phyloP scores from a whole-genome alignment of 2,329 filamentous ascomycete species.

The Dothideomycetidae sp. region DNA sequence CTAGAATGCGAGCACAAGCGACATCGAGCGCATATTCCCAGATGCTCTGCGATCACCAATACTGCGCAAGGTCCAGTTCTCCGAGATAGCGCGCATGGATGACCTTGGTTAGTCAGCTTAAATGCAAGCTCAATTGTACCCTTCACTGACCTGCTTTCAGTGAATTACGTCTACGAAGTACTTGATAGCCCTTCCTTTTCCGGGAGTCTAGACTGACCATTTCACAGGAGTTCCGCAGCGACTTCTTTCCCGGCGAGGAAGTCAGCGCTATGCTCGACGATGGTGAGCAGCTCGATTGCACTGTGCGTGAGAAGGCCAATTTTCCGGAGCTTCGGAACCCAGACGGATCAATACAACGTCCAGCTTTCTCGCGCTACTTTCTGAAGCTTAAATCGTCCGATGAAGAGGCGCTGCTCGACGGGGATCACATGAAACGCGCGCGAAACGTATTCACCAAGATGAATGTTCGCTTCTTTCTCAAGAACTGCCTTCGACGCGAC shows the following conservation, averaged over 20 bases:
- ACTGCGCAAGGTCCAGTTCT: slow-evolving; percentile 80
- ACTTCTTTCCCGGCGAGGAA: slow-evolving; percentile 80
- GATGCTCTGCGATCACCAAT: slow-evolving; percentile 84
- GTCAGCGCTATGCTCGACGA: slow-evolving; percentile 59
- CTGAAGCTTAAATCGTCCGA: slow-evolving; percentile 53
- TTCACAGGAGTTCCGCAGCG: slow-evolving; percentile 57
- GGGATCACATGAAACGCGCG: slow-evolving; percentile 71
- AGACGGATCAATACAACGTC: slow-evolving; percentile 53
- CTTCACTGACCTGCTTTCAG: slow-evolving; percentile 15
- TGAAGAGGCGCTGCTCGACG: slow-evolving; percentile 65
- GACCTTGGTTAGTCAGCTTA: slow-evolving; percentile 45
- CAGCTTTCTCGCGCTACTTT: slow-evolving; percentile 64
- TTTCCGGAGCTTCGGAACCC: slow-evolving; percentile 46
- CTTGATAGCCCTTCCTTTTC: neutral
- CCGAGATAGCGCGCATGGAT: slow-evolving; percentile 77
- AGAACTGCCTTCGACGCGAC: slow-evolving; percentile 83
- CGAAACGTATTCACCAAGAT: slow-evolving; percentile 89
- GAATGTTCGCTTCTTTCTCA: slow-evolving; percentile 84
- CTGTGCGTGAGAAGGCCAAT: slow-evolving; percentile 72
- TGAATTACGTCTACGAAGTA: slow-evolving; percentile 48
- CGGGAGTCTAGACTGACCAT: slow-evolving; percentile 11
- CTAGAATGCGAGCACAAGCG: slow-evolving; percentile 53
- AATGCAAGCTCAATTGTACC: neutral
- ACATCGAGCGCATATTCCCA: slow-evolving; percentile 84
- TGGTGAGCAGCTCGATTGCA: slow-evolving; percentile 55